Evolutionary conservation across 108 stramenopile species (phyloP), one percentile per base, ranked within the genome.

Genomic region (Pseudonitzschia multiseries): DNA sequence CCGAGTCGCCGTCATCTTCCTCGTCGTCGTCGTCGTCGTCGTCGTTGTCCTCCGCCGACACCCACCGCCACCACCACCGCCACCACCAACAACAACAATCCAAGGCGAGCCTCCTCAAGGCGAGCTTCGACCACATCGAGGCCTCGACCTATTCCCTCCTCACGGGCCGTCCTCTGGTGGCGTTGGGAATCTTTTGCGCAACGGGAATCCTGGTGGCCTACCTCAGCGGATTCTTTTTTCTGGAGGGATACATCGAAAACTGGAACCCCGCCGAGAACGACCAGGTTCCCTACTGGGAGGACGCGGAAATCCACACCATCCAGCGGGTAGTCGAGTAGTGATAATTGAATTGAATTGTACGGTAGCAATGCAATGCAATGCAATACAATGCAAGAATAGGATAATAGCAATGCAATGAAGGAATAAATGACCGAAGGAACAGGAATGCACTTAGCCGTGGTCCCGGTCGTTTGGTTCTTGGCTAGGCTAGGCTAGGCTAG

Each of bases 231-330:
- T 71, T 78, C 43, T 60, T 70, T 21, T 64, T 78, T 67, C 63
- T 78, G 70, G 77, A 71, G 20, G 77, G 77, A 43, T 78, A 78
- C 77, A 78, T 78, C 31, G 77, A 78, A 9, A 57, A 36, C 60
- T 57, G 43, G 50, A 78, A 78, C 62, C 77, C 77, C 14, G 60
- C 51, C 46, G 70, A 71, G 32, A 78, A 78, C 63, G 77, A 66
- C 64, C 17, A 26, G 33, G 40, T 78, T 40, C 77, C 77, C 27
- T 78, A 78, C 44, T 78, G 77, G 77, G 65, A 78, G 18, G 77
- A 78, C 20, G 70, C 66, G 3, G 66, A 67, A 50, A 67, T 67
- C 42, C 66, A 67, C 36, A 67, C 66, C 6, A 67, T 67, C 36
- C 31, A 68, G 22, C 54, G 54, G 9, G 54, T 20, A 2, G 26